Evolutionary conservation across 1,139 yeast species (phyloP).

Genomic region (Suhomyces coccinellae): DNA sequence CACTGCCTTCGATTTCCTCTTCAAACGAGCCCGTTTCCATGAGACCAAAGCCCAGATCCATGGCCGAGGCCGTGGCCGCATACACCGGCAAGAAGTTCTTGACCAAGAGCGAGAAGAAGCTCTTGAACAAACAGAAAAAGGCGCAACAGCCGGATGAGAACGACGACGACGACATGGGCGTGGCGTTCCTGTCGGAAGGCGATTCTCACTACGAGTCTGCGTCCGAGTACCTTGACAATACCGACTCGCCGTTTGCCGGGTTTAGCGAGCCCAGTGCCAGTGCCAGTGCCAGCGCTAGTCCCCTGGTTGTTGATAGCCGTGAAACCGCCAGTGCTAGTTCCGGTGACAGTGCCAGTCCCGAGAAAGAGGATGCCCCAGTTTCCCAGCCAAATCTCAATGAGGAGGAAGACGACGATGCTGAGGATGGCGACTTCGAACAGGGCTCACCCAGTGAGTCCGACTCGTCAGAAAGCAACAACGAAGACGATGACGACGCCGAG

Average conservation of each 20-base stretch:
- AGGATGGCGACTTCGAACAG: conserved; percentile 20
- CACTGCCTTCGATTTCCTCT: not conserved
- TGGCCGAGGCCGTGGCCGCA: conserved; percentile 64
- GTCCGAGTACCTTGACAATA: conserved; percentile 26
- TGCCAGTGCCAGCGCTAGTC: conserved; percentile 8
- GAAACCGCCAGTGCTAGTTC: too few relatives aligned
- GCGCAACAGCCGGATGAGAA: conserved; percentile 21
- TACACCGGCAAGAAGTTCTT: conserved; percentile 55
- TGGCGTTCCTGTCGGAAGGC: conserved; percentile 20
- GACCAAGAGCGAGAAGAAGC: conserved; percentile 38
- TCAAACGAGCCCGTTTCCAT: conserved; percentile 2
- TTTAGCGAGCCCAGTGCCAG: conserved; percentile 14
- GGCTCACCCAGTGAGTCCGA: conserved; percentile 5
- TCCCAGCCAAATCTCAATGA: conserved; percentile 13
- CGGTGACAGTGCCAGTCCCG: too few relatives aligned
- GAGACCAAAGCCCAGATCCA: conserved; percentile 44
- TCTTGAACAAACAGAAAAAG: conserved; percentile 27
- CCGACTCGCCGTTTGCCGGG: conserved; percentile 20
- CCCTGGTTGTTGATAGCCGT: conserved; percentile 2
- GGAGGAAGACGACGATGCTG: conserved; percentile 24
- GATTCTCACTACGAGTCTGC: conserved; percentile 33
- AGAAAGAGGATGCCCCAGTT: too few relatives aligned
- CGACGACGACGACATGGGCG: conserved; percentile 32
- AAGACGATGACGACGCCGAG: conserved; percentile 29
- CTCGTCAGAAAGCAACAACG: conserved; percentile 13